A percentile compares a stretch with the other conserved stretches of the same genome.
Evolutionary conservation across 139 green algal species (phyloP).

Genomic region (Ostreobium quekettii): DNA sequence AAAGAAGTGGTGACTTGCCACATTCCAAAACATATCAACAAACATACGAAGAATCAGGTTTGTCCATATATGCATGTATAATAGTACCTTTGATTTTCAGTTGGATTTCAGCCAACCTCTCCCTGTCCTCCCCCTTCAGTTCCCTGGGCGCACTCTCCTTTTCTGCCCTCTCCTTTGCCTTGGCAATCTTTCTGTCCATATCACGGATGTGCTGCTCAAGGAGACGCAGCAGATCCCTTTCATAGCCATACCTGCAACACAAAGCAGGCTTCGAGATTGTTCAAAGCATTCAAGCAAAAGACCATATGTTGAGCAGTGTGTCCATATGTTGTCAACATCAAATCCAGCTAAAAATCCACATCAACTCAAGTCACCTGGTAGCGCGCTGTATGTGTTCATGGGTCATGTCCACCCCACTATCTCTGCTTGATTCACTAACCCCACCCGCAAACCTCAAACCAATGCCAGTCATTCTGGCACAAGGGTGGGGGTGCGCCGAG

Average conservation of each 20-base stretch:
- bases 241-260: slow-evolving; percentile 52
- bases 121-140: slow-evolving; percentile 46
- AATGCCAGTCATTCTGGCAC: no score
- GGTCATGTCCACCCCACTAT: no score
- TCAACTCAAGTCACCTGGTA: no score
- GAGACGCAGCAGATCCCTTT: slow-evolving; percentile 52
- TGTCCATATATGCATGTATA: neutral
- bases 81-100: slow-evolving; percentile 34
- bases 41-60: neutral
- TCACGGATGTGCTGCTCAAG: slow-evolving; percentile 62
- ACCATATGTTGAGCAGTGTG: no score
- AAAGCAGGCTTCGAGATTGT: no score
- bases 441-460: no score
- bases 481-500: no score
- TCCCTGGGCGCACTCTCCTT: slow-evolving; percentile 49
- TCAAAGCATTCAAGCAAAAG: no score
- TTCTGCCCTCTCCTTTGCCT: slow-evolving; percentile 60
- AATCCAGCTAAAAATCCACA: no score
- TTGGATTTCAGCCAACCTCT: slow-evolving; percentile 49
- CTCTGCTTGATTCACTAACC: no score
- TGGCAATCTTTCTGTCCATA: slow-evolving; percentile 78
- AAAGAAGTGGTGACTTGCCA: neutral
- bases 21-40: slow-evolving; percentile 1
- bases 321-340: no score
- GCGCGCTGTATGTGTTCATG: no score